Percentiles rank a stretch among this genome's conserved stretches.
phyloP scores from a whole-genome alignment of 1,284 basidiomycete genomes.

The Somion occarium region DNA sequence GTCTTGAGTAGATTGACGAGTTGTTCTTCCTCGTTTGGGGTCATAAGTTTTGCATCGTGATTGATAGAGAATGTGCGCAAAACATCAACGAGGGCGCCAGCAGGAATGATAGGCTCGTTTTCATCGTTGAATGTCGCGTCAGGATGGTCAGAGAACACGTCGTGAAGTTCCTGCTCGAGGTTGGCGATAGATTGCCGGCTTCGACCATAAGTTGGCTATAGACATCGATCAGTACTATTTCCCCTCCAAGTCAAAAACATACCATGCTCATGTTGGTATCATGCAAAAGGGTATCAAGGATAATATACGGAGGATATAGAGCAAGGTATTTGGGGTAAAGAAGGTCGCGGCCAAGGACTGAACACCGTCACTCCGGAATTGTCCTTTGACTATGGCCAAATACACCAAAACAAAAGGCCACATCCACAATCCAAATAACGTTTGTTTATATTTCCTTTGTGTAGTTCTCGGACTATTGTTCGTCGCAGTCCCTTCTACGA shows the following conservation, averaged over 20 bases:
- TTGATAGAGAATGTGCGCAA: slow-evolving; percentile 54
- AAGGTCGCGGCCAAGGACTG: not conserved
- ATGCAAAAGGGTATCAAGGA: not conserved
- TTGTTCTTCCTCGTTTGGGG: slow-evolving; percentile 51
- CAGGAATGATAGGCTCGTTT: slow-evolving; percentile 60
- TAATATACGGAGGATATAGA: not conserved
- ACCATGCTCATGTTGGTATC: slow-evolving; percentile 2
- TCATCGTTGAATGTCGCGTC: slow-evolving; percentile 47
- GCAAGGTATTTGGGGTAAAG: not conserved
- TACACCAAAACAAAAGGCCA: not conserved
- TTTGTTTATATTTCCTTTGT: not conserved
- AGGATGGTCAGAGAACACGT: slow-evolving; percentile 62
- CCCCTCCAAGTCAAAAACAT: not conserved
- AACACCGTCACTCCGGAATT: not conserved
- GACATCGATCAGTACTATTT: not conserved
- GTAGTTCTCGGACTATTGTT: too few species aligned
- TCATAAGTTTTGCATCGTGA: slow-evolving; percentile 53
- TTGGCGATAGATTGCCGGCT: slow-evolving; percentile 62
- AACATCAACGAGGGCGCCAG: slow-evolving; percentile 61
- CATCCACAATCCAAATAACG: not conserved
- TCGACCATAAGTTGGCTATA: slow-evolving; percentile 35
- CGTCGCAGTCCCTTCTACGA: too few species aligned
- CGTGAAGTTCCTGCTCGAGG: slow-evolving; percentile 61
- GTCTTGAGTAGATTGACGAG: slow-evolving; percentile 49
- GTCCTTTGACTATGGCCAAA: not conserved